Percentiles rank a stretch among this genome's conserved stretches.
Evolutionary conservation across 352 stramenopile genomes (phyloP).

Genomic region (Hyaloperonospora arabidopsidis): DNA sequence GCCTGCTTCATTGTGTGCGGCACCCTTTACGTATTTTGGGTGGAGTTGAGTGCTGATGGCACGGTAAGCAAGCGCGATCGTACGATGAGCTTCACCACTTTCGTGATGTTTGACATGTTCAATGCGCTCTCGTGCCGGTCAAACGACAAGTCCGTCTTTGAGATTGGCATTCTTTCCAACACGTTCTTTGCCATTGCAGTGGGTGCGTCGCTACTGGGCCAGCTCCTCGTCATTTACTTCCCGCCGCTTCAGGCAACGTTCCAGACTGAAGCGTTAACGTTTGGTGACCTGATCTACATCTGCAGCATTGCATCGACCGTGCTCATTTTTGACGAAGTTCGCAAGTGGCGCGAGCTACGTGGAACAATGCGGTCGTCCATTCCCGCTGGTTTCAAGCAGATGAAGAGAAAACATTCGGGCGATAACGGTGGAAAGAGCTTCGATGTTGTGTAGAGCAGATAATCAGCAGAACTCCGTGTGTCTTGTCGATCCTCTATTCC

Average conservation of each 20-base stretch:
- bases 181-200: conserved; percentile 91
- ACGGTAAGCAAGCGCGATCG: conserved; percentile 90
- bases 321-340: conserved; percentile 89
- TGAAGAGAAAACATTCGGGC: conserved; percentile 68
- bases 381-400: conserved; percentile 31
- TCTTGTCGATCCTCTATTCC: conserved; percentile 15
- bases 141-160: conserved; percentile 90
- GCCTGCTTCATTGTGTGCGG: conserved; percentile 70
- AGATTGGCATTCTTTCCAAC: conserved; percentile 90
- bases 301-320: conserved; percentile 88
- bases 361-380: conserved; percentile 29
- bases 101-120: conserved; percentile 98
- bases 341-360: conserved; percentile 73
- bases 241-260: conserved; percentile 93
- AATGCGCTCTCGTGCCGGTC: conserved; percentile 95
- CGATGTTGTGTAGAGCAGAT: conserved; percentile 46
- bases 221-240: conserved; percentile 95
- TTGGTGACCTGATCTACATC: conserved; percentile 90
- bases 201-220: conserved; percentile 87
- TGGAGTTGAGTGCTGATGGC: conserved; percentile 80
- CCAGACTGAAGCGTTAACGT: conserved; percentile 92
- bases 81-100: conserved; percentile 98
- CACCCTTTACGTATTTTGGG: conserved; percentile 81
- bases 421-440: conserved; percentile 48
- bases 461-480: conserved; percentile 16